A percentile compares a stretch with the other conserved stretches of the same genome.
Evolutionary conservation across 78 protist genomes (phyloP).

Genomic region (Tieghemostelium lacteum): DNA sequence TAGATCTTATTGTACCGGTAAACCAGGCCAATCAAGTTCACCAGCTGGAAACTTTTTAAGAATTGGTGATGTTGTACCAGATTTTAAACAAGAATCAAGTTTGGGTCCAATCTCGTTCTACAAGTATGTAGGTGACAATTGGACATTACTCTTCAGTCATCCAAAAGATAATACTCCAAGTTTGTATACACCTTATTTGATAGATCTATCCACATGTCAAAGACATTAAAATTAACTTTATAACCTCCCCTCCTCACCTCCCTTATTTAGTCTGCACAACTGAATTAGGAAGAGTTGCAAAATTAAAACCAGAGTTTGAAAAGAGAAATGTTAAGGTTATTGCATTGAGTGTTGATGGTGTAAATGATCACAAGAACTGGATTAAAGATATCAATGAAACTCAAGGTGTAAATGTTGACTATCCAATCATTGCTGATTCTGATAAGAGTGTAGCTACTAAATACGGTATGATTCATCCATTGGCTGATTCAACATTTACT

Average conservation of each 20-base stretch:
- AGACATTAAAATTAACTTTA: background rate
- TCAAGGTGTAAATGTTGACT: slow-evolving; percentile 49
- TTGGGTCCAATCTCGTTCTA: slow-evolving; percentile 78
- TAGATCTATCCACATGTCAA: background rate
- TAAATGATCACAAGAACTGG: slow-evolving; percentile 84
- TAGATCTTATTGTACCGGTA: slow-evolving; percentile 9
- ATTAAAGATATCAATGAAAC: slow-evolving; percentile 84
- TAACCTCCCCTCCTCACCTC: background rate
- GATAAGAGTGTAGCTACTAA: slow-evolving; percentile 77
- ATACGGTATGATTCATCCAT: slow-evolving; percentile 89
- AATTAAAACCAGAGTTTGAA: slow-evolving; percentile 71
- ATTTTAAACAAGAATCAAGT: slow-evolving; percentile 69
- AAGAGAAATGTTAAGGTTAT: slow-evolving; percentile 82
- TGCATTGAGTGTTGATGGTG: slow-evolving; percentile 79
- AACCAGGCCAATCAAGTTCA: background rate
- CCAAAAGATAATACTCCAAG: slow-evolving; percentile 86
- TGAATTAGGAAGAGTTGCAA: slow-evolving; percentile 89
- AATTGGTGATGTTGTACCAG: slow-evolving; percentile 74
- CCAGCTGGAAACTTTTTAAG: slow-evolving; percentile 9
- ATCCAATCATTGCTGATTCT: slow-evolving; percentile 88
- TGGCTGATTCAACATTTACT: slow-evolving; percentile 26
- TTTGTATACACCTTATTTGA: background rate
- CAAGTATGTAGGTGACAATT: slow-evolving; percentile 68
- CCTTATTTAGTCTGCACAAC: slow-evolving; percentile 88
- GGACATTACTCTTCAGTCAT: slow-evolving; percentile 87